Evolutionary conservation across 768 basidiomycete genomes (phyloP).

Genomic region (Mrakia blollopis): DNA sequence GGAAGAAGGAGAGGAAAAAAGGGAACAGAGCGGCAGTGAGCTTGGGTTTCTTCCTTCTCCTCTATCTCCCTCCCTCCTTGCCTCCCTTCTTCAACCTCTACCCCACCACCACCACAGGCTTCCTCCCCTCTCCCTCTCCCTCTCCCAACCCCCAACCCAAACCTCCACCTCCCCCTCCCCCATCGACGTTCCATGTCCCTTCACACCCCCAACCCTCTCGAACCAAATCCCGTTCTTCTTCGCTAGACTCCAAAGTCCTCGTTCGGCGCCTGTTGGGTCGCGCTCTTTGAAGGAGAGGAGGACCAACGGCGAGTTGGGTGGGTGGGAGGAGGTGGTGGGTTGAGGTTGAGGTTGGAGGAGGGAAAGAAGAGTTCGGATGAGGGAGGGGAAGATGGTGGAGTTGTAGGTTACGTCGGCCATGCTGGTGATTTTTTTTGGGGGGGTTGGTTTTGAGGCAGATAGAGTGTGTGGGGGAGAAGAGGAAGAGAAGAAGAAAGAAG

Average conservation of each 20-base stretch:
- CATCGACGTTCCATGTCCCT: slow-evolving; percentile 59
- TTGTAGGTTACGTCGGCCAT: slow-evolving; percentile 60
- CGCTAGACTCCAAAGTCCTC: slow-evolving; percentile 65
- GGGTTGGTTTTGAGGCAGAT: too few relatives aligned
- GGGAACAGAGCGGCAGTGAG: too few relatives aligned
- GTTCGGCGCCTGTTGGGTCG: slow-evolving; percentile 57
- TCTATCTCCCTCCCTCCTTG: too few relatives aligned
- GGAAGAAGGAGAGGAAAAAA: too few relatives aligned
- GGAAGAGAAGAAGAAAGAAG: too few relatives aligned
- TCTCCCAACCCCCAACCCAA: neutral
- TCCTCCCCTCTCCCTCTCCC: too few relatives aligned
- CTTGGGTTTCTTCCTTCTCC: too few relatives aligned
- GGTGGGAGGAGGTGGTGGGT: neutral
- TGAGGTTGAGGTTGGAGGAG: slow-evolving; percentile 45
- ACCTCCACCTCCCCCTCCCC: slow-evolving; percentile 50
- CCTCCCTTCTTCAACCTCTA: too few relatives aligned
- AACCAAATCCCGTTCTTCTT: slow-evolving; percentile 55
- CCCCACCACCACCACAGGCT: too few relatives aligned
- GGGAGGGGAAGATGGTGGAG: slow-evolving; percentile 71
- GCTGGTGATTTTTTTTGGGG: neutral
- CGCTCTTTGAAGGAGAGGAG: slow-evolving; percentile 84
- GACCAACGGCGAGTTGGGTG: slow-evolving; percentile 48
- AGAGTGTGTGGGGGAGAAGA: neutral
- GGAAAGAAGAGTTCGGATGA: slow-evolving; percentile 61
- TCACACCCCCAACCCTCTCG: slow-evolving; percentile 52